These are phyloP conservation scores for Colletotrichum sp. DNA, from an alignment of 2,329 filamentous ascomycete species.

Conservation along the genomic window DNA sequence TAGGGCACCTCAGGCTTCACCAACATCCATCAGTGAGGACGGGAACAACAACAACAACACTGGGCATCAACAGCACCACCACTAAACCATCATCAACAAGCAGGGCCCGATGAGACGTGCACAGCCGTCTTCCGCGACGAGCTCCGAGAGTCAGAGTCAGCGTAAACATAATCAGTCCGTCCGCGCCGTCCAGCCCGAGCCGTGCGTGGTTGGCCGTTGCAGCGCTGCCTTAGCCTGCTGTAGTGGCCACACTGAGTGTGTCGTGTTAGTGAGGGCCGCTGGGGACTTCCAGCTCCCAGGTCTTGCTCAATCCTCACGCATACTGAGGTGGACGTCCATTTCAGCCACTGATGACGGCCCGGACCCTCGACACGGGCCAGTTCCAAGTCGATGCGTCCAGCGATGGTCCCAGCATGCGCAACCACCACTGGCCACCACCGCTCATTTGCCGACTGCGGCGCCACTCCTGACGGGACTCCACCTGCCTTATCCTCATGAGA, in stretches of 20 bases:
- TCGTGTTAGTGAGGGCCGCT: not conserved
- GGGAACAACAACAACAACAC: not conserved
- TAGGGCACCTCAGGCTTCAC: not conserved
- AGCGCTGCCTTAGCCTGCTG: not conserved
- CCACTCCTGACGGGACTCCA: not conserved
- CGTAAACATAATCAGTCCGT: not conserved
- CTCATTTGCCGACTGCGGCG: not conserved
- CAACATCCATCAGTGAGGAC: not conserved
- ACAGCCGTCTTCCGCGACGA: constrained; percentile 13
- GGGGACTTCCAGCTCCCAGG: not conserved
- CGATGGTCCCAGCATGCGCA: not conserved
- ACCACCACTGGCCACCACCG: not conserved
- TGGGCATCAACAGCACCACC: not conserved
- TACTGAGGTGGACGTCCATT: not conserved
- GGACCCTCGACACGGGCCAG: not conserved
- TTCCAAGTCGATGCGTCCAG: not conserved
- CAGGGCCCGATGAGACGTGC: constrained; percentile 8
- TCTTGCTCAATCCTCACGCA: too few species aligned
- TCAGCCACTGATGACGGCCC: constrained; percentile 6
- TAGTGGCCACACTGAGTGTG: not conserved
- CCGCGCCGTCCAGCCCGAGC: not conserved
- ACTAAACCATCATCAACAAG: not conserved
- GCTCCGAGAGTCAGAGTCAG: constrained; percentile 12
- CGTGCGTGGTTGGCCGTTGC: not conserved
- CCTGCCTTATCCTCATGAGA: not conserved